These are phyloP conservation scores for Colletotrichum spinosum DNA, from an alignment of 2,329 filamentous ascomycete species.

Conservation along the genomic window DNA sequence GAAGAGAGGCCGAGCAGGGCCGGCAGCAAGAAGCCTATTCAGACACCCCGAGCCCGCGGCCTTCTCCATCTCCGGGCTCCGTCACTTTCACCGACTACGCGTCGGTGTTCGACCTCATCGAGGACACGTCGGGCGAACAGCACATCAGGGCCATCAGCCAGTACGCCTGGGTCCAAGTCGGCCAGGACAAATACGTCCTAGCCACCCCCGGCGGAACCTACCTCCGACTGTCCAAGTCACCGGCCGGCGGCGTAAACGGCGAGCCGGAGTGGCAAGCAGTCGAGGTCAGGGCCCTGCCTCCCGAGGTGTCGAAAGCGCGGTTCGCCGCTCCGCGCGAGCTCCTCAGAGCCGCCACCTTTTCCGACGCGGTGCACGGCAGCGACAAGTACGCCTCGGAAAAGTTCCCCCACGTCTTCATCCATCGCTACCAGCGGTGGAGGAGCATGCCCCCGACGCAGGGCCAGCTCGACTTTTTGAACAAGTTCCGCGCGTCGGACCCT, in stretches of 20 bases:
- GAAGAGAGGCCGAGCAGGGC: slow-evolving; percentile 58
- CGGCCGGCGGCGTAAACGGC: slow-evolving; percentile 28
- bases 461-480: slow-evolving; percentile 79
- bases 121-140: slow-evolving; percentile 81
- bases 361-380: slow-evolving; percentile 83
- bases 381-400: slow-evolving; percentile 80
- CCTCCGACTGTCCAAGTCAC: slow-evolving; percentile 62
- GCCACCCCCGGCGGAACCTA: slow-evolving; percentile 72
- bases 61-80: slow-evolving; percentile 46
- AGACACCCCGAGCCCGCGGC: not conserved
- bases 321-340: slow-evolving; percentile 78
- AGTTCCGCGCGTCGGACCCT: slow-evolving; percentile 65
- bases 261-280: slow-evolving; percentile 54
- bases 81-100: slow-evolving; percentile 92
- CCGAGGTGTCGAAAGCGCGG: slow-evolving; percentile 62
- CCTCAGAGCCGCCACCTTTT: slow-evolving; percentile 72
- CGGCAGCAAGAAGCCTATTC: slow-evolving; percentile 40
- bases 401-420: slow-evolving; percentile 77
- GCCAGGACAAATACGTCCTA: slow-evolving; percentile 77
- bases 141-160: slow-evolving; percentile 82
- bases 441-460: slow-evolving; percentile 70
- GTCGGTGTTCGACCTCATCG: slow-evolving; percentile 89
- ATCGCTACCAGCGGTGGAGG: slow-evolving; percentile 77
- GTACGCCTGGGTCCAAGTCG: slow-evolving; percentile 85
- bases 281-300: slow-evolving; percentile 61